Base-by-base conservation (phyloP, 2,329 filamentous ascomycete genomes). In the Colletotrichum euphorbiae region DNA sequence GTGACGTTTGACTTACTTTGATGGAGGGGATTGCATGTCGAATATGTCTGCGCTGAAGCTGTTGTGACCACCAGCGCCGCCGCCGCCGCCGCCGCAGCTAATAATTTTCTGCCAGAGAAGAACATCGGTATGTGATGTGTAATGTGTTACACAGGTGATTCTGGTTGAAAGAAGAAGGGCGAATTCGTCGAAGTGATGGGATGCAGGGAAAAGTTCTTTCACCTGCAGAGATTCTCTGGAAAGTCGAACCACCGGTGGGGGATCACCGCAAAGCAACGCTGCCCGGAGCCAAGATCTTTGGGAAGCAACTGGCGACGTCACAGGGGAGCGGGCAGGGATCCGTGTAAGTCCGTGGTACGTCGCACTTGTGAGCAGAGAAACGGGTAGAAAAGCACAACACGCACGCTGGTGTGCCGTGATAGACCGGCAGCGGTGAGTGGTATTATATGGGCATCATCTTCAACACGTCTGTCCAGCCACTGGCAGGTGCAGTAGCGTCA, bases 11-110 rank as follows among this genome's bases (percentile, higher is more conserved):
- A 48, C 67, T 67, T 76, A 80, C 79, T 75, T 62, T 75, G 56
- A 17, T 69, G 73, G 48, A 81, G 70, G 19, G 80, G 80, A 60
- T 82, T 82, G 71, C 80, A 82, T 67, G 69, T 73, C 61, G 79
- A 81, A 73, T 75, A 82, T 64, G 80, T 82, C 67, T 82, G 80
- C 6, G 79, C 80, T 33, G 74, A 73, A 28, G 67, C 76, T 24
- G 72, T 64, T 24, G 69, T 67, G 28, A 73, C 55, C 42, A 78
- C 65, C 45, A 77, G 71, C 45, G 73, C 66, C 4, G 69, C 67
- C 45, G 77, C 71, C 45, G 73, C 66, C 4, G 69, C 67, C 33
- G 73, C 67, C 42, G 73, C 57, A 6, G 72, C 72, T 19, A 72
- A 72, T 7, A 73, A 28, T 50, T 46, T 31, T 52, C 60, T 59